These are phyloP conservation scores for Trypanosoma lewisi DNA, from an alignment of 208 protist genomes.

Conservation along the genomic window DNA sequence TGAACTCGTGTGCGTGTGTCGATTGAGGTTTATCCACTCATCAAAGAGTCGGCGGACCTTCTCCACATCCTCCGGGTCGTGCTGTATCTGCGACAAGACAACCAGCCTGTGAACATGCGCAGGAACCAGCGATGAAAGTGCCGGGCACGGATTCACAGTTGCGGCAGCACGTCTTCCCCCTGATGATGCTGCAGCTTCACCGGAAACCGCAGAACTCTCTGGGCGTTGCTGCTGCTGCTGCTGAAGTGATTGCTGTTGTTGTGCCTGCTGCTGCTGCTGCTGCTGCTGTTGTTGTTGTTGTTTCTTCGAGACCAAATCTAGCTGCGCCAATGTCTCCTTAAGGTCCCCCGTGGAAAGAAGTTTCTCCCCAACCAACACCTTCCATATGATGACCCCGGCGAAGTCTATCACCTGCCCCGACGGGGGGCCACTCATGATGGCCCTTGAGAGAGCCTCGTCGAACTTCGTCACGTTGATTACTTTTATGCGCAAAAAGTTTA, in stretches of 20 bases:
- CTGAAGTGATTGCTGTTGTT: conserved; percentile 22
- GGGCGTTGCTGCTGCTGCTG: conserved; percentile 16
- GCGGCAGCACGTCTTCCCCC: conserved; percentile 7
- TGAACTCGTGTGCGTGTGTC: conserved; percentile 21
- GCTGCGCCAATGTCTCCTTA: conserved; percentile 64
- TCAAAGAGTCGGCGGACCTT: conserved; percentile 64
- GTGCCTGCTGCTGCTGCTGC: conserved; percentile 26
- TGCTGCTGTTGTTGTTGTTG: conserved; percentile 26
- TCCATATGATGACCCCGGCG: conserved; percentile 67
- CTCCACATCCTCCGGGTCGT: conserved; percentile 43
- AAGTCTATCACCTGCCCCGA: conserved; percentile 56
- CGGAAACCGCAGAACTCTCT: neutral
- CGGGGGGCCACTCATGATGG: conserved; percentile 26
- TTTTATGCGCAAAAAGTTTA: conserved; percentile 81
- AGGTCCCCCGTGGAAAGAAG: conserved; percentile 54
- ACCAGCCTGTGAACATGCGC: conserved; percentile 47
- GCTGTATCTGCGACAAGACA: conserved; percentile 36
- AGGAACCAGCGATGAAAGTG: conserved; percentile 53
- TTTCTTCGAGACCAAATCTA: conserved; percentile 51
- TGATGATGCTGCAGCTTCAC: neutral
- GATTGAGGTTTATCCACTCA: conserved; percentile 74
- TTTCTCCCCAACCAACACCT: conserved; percentile 82
- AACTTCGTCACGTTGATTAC: conserved; percentile 87
- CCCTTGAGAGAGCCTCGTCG: conserved; percentile 84
- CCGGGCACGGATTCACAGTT: conserved; percentile 42